Conservation (phyloP, 2,329 filamentous ascomycete genomes). For the Aspergillus latus region DNA sequence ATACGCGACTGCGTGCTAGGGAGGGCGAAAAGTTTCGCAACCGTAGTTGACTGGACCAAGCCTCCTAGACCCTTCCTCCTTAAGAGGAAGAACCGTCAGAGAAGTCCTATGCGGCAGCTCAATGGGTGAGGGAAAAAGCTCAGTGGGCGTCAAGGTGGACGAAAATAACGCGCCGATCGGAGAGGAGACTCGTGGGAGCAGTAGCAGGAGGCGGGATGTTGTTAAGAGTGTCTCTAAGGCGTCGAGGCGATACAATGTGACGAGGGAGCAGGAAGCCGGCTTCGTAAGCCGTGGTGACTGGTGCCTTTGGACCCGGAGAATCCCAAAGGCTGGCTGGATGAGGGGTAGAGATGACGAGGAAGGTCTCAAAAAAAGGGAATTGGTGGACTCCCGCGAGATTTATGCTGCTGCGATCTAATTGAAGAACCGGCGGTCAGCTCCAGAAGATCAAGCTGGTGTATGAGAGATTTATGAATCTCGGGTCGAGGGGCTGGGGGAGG, state of each 20-base stretch:
- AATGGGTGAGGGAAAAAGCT: conserved; percentile 60
- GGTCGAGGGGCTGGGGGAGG: conserved; percentile 3
- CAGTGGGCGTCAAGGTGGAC: conserved; percentile 35
- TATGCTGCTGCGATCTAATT: conserved; percentile 10
- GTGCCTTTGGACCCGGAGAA: conserved; percentile 38
- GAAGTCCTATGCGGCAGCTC: conserved; percentile 99
- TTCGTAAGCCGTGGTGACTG: conserved; percentile 42
- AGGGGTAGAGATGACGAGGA: conserved; percentile 11
- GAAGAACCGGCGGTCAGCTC: conserved; percentile 20
- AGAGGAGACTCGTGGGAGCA: conserved; percentile 28
- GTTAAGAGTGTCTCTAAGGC: conserved; percentile 49
- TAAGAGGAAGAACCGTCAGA: conserved; percentile 98
- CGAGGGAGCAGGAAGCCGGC: conserved; percentile 31
- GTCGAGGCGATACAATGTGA: conserved; percentile 47
- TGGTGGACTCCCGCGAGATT: conserved; percentile 15
- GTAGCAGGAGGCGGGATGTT: conserved; percentile 47
- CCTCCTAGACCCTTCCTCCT: conserved; percentile 99
- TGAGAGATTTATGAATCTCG: conserved; percentile 21
- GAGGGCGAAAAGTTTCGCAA: conserved; percentile 92
- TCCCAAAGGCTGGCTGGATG: conserved; percentile 30
- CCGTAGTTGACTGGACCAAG: conserved; percentile 88
- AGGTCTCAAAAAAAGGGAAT: conserved; percentile 15
- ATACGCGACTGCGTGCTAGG: conserved; percentile 65
- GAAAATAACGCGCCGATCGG: conserved; percentile 42
- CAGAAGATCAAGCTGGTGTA: not conserved